A percentile compares a stretch with the other conserved stretches of the same genome.
phyloP scores from a whole-genome alignment of 345 rosid genomes.

The Eucalyptus urophylla region DNA sequence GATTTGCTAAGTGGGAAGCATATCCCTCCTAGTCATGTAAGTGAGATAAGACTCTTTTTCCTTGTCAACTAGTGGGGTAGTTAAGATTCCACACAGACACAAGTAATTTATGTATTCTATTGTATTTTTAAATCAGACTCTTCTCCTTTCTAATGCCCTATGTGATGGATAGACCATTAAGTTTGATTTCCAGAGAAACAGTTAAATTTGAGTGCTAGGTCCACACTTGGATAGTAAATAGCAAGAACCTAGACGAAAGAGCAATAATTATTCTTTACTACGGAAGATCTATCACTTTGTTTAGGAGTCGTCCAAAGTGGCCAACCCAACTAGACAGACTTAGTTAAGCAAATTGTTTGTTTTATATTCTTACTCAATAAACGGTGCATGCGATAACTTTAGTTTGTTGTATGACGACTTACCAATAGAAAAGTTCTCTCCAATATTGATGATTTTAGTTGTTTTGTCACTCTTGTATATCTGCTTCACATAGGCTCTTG shows the following conservation, averaged over 20 bases:
- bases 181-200: neutral
- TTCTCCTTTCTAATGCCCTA: neutral
- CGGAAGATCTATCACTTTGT: neutral
- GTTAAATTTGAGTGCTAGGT: neutral
- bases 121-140: neutral
- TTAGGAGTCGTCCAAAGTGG: neutral
- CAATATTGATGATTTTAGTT: neutral
- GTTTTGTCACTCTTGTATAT: neutral
- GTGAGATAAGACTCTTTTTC: slow-evolving; percentile 1
- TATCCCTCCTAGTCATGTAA: slow-evolving; percentile 94
- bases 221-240: neutral
- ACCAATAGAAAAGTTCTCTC: neutral
- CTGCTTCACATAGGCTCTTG: slow-evolving; percentile 61
- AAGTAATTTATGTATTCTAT: neutral
- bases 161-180: neutral
- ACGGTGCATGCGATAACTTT: neutral
- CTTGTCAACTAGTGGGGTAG: neutral
- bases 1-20: slow-evolving; percentile 96
- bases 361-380: neutral
- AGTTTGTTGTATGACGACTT: neutral
- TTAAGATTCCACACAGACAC: neutral
- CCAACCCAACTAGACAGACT: neutral
- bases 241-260: neutral
- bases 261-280: neutral
- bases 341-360: neutral